Percentiles rank a stretch among this genome's conserved stretches.
Evolutionary conservation across 2,329 filamentous ascomycete species (phyloP).

Genomic region (Verticillium dahliae): DNA sequence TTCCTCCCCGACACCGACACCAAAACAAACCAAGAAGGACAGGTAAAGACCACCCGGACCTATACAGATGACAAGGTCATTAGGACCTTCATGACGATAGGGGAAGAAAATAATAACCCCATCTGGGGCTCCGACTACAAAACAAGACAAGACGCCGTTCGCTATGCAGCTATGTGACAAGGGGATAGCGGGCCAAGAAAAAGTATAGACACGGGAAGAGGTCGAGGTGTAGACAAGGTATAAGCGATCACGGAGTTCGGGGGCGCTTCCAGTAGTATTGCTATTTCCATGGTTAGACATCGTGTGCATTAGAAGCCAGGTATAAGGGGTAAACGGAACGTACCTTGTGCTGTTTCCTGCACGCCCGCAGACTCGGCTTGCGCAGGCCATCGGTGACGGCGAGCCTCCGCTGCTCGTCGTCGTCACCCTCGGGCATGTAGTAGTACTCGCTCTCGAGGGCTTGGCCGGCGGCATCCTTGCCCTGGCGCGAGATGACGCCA

Average conservation of each 20-base stretch:
- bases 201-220: constrained; percentile 6
- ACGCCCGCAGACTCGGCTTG: constrained; percentile 82
- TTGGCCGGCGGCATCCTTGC: constrained; percentile 95
- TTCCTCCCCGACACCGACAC: not conserved
- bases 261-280: constrained; percentile 68
- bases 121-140: not conserved
- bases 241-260: constrained; percentile 42
- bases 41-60: not conserved
- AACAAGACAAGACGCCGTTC: constrained; percentile 8
- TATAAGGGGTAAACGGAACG: not conserved
- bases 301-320: not conserved
- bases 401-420: constrained; percentile 68
- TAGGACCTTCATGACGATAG: constrained; percentile 1
- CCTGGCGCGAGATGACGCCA: constrained; percentile 81
- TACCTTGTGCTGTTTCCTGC: constrained; percentile 97
- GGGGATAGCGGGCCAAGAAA: constrained; percentile 3
- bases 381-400: constrained; percentile 80
- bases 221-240: not conserved
- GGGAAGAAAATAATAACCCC: not conserved
- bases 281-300: constrained; percentile 26
- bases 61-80: not conserved
- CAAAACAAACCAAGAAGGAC: constrained; percentile 1
- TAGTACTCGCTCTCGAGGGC: constrained; percentile 94
- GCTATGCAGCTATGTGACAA: constrained; percentile 11
- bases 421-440: constrained; percentile 83